Base-by-base conservation (phyloP, 192 early-diverging fungal species). In the Backusella luteola region DNA sequence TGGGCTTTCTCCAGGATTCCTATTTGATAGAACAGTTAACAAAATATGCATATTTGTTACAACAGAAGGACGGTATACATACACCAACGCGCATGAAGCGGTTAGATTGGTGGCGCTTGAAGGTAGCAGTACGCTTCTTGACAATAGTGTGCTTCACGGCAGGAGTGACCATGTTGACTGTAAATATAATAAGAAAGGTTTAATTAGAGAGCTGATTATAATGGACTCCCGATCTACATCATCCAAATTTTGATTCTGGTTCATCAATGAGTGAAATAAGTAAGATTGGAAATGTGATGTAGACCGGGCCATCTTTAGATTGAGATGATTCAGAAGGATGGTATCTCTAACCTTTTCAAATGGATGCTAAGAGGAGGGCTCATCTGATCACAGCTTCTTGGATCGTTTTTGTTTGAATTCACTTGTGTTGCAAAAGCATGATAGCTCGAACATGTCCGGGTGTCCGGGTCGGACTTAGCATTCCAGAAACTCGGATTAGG, bases 1-100 rank as follows among this genome's bases (percentile, higher is more conserved):
- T 95, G 82, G 98, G 98, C 87, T 98, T 97, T 89, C 98, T 94
- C 98, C 98, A 99, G 80, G 95, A 95, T 82, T 91, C 91, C 94
- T 96, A 88, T 68, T 32, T 72, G n/a, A 8, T 34, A 34, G 6
- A 52, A 53, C 44, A 23, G 15, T 23, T 36, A 52, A 19, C 17
- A 34, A 29, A 38, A 21, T 59, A n/a, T n/a, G 11, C 23, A 14
- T 11, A 7, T 67, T 17, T 21, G 6, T 35, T 21, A 34, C 15
- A 15, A 34, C 23, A 3, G 7, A 66, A 26, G 66, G 17, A 46
- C 70, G 2, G 77, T 35, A 46, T 49, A 77, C 85, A 75, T 92
- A 95, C 94, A 85, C 90, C 90, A 77, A 99, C 92, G 80, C 93
- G 92, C 91, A 92, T 94, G 92, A 94, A 99, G 87, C 97, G 94